A percentile compares a stretch with the other conserved stretches of the same genome.
phyloP scores from a whole-genome alignment of 1,284 basidiomycete species.

The Albatrellus sp. region DNA sequence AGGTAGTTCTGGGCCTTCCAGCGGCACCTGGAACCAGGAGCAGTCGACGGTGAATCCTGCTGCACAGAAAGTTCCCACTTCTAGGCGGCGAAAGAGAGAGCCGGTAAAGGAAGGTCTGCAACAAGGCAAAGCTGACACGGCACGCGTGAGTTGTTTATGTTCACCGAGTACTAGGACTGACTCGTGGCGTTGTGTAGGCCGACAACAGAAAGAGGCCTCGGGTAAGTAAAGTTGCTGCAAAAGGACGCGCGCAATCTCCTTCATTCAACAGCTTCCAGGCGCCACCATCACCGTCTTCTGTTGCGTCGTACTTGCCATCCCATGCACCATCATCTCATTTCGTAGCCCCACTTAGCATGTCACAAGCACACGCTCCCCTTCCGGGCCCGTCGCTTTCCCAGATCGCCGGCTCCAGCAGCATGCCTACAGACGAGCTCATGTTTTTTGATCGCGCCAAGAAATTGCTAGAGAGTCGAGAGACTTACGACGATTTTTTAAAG shows the following conservation, averaged over 20 bases:
- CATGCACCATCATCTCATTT: conserved; percentile 15
- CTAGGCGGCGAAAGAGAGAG: conserved; percentile 11
- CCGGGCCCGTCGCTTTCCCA: conserved; percentile 5
- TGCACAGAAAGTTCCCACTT: conserved; percentile 12
- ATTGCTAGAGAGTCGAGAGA: conserved; percentile 58
- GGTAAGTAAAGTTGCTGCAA: conserved; percentile 6
- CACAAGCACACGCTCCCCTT: conserved; percentile 13
- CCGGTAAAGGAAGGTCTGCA: conserved; percentile 7
- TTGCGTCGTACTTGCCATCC: conserved; percentile 23
- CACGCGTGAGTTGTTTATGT: conserved; percentile 7
- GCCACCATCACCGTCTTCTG: conserved; percentile 21
- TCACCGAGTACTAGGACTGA: neutral
- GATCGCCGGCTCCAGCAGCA: conserved; percentile 24
- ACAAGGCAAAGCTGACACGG: conserved; percentile 7
- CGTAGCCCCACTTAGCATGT: conserved; percentile 1
- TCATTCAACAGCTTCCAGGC: conserved; percentile 11
- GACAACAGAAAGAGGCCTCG: conserved; percentile 12
- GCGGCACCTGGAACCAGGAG: conserved; percentile 17
- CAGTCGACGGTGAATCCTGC: conserved; percentile 3
- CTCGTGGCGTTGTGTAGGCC: neutral
- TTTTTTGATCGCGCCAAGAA: conserved; percentile 92
- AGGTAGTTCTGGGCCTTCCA: conserved; percentile 17
- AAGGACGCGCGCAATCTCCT: conserved; percentile 11
- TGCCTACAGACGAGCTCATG: conserved; percentile 74
- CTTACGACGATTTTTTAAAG: conserved; percentile 79